phyloP scores from a whole-genome alignment of 805 yeast genomes.

The Yarrowia alimentaria region DNA sequence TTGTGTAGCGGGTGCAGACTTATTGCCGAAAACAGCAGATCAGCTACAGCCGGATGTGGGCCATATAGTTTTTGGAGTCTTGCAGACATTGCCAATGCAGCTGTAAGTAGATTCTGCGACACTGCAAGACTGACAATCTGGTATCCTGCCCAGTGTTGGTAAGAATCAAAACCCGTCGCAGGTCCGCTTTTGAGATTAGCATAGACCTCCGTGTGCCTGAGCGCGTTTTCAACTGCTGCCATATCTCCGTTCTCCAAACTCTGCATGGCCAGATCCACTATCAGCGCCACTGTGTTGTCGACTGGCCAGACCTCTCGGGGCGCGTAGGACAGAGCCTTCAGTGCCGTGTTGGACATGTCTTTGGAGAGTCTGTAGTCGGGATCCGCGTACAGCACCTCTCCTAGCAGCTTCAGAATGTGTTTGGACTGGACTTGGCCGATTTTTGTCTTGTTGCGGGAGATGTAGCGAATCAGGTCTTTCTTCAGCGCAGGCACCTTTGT shows the following conservation, averaged over 20 bases:
- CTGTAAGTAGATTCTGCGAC: constrained; percentile 1
- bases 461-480: not conserved
- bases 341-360: not conserved
- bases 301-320: not conserved
- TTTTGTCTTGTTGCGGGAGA: not conserved
- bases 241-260: not conserved
- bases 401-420: not conserved
- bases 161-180: not conserved
- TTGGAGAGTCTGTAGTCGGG: not conserved
- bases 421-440: not conserved
- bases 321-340: not conserved
- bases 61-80: not conserved
- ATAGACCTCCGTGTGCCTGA: constrained; percentile 3
- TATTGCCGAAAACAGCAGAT: constrained; percentile 13
- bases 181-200: not conserved
- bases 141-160: constrained; percentile 1
- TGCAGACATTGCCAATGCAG: not conserved
- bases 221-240: not conserved
- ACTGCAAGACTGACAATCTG: constrained; percentile 12
- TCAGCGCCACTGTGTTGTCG: constrained; percentile 10
- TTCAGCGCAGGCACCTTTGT: no score
- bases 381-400: not conserved
- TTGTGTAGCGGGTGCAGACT: constrained; percentile 11
- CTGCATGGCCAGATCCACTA: constrained; percentile 19
- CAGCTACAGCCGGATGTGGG: not conserved